phyloP scores from a whole-genome alignment of 1,284 basidiomycete genomes.

The Peniophora sp. region DNA sequence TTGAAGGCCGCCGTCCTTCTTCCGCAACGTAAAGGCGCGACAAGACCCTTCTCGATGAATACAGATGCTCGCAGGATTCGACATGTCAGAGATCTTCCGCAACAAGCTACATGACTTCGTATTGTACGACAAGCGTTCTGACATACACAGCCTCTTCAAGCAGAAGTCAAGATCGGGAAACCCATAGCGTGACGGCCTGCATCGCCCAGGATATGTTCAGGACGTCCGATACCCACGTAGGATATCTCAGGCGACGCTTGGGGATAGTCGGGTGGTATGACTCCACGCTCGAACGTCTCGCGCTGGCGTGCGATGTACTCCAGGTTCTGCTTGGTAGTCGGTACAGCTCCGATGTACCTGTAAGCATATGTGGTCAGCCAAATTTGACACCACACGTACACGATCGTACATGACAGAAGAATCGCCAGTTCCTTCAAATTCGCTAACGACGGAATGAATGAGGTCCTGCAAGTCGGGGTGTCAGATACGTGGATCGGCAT shows the following conservation, averaged over 20 bases:
- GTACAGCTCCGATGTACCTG: constrained; percentile 80
- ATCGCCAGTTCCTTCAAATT: constrained; percentile 62
- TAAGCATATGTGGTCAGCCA: constrained; percentile 26
- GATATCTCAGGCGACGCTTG: constrained; percentile 47
- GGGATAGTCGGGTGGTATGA: constrained; percentile 71
- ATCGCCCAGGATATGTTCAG: constrained; percentile 37
- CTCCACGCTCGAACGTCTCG: constrained; percentile 48
- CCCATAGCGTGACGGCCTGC: constrained; percentile 53
- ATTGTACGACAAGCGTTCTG: background rate
- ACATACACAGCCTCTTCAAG: constrained; percentile 8
- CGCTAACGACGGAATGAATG: constrained; percentile 72
- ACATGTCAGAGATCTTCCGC: background rate
- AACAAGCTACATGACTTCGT: background rate
- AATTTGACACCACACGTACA: constrained; percentile 1
- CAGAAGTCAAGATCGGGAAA: constrained; percentile 21
- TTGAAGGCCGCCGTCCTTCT: background rate
- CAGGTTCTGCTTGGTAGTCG: constrained; percentile 57
- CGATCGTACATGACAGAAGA: constrained; percentile 49
- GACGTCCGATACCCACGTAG: constrained; percentile 43
- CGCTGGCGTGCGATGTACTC: constrained; percentile 59
- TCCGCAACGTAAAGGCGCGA: background rate
- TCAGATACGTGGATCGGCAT: background rate
- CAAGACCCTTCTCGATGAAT: background rate
- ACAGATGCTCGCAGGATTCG: background rate
- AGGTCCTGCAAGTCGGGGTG: constrained; percentile 38